phyloP scores from a whole-genome alignment of 2,329 filamentous ascomycete species.

The Penicillium hordei region DNA sequence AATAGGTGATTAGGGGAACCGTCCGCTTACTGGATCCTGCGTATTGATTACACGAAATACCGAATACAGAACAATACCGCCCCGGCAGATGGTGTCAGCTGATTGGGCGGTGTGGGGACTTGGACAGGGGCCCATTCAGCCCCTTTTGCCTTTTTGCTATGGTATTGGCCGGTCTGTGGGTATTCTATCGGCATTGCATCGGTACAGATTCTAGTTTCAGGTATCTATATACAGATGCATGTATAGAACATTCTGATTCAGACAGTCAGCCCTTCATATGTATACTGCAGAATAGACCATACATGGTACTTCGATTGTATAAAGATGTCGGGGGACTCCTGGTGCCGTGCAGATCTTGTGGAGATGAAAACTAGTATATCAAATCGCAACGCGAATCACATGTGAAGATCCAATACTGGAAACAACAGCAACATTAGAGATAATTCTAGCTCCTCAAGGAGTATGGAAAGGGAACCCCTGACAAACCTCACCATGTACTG shows the following conservation, averaged over 20 bases:
- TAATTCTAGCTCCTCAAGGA: not conserved
- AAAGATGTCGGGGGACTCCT: not conserved
- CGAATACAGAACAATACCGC: slow-evolving; percentile 1
- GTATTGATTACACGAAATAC: slow-evolving; percentile 1
- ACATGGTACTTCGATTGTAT: not conserved
- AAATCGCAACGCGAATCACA: not conserved
- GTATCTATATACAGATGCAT: not conserved
- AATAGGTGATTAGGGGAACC: not conserved
- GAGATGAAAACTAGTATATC: slow-evolving; percentile 5
- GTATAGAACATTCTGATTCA: not conserved
- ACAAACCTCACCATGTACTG: not conserved
- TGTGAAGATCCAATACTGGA: not conserved
- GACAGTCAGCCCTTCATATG: not conserved
- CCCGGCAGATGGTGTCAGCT: not conserved
- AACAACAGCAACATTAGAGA: not conserved
- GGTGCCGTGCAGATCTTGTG: slow-evolving; percentile 9
- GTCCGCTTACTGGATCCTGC: not conserved
- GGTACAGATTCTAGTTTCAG: not conserved
- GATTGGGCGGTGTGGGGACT: slow-evolving; percentile 8
- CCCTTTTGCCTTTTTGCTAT: slow-evolving; percentile 8
- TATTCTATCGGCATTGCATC: not conserved
- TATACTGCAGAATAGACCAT: not conserved
- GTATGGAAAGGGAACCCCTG: not conserved
- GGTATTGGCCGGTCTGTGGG: not conserved
- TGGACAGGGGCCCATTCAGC: slow-evolving; percentile 1